phyloP scores from a whole-genome alignment of 495 filamentous ascomycete genomes.

The Aspergillus haitiensis region DNA sequence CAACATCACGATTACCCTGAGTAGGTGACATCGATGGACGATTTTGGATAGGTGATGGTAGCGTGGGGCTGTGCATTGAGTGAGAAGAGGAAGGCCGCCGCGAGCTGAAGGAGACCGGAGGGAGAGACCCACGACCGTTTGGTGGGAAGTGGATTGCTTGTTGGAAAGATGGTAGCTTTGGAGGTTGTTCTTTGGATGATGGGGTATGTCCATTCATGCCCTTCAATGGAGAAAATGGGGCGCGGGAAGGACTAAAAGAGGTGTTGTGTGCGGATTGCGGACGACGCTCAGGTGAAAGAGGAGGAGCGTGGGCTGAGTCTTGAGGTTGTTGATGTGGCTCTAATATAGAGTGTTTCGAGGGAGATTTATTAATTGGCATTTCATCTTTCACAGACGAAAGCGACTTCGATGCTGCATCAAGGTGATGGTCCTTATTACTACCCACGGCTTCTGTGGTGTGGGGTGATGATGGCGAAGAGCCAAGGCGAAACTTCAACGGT shows the following conservation, averaged over 20 bases:
- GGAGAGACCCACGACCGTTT: constrained; percentile 27
- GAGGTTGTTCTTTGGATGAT: constrained; percentile 29
- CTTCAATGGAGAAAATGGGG: constrained; percentile 43
- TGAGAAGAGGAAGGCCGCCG: constrained; percentile 50
- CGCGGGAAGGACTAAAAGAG: constrained; percentile 39
- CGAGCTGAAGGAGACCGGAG: constrained; percentile 33
- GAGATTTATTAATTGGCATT: constrained; percentile 27
- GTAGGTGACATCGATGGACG: constrained; percentile 53
- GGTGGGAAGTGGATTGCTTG: constrained; percentile 35
- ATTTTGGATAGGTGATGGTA: constrained; percentile 45
- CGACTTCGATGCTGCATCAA: constrained; percentile 8
- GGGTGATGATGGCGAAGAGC: constrained; percentile 52
- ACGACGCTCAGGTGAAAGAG: constrained; percentile 45
- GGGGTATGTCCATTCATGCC: constrained; percentile 30
- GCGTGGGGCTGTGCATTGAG: constrained; percentile 38
- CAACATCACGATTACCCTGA: constrained; percentile 49
- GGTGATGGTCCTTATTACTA: constrained; percentile 23
- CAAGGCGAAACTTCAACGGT: constrained; percentile 66
- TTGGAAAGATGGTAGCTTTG: constrained; percentile 37
- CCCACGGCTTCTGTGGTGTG: constrained; percentile 23
- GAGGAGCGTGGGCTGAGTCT: constrained; percentile 29
- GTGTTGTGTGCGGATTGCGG: constrained; percentile 29
- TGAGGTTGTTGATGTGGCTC: constrained; percentile 29
- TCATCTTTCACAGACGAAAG: constrained; percentile 37
- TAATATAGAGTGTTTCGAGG: constrained; percentile 14